Base-by-base conservation (phyloP, 768 basidiomycete species). In the Collybiopsis confluens region DNA sequence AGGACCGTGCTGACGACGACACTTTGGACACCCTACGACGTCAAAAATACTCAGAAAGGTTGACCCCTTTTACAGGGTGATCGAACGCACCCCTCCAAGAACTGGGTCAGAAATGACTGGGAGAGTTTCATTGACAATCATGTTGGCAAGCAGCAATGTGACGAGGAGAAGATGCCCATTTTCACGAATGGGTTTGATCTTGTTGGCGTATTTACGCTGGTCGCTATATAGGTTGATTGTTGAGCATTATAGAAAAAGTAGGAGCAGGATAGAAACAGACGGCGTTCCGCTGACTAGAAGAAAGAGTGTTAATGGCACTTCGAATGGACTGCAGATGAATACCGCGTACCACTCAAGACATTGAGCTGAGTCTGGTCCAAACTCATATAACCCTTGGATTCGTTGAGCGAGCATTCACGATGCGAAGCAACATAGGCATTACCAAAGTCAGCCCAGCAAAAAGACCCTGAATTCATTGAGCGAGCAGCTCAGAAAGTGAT, bases 361-460 rank as follows among this genome's bases (percentile, higher is more conserved):
- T 88, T 86, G 41, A 96, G 79, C 75, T 94, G 92, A 37, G 93
- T 95, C 68, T 90, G 90, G 70, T 96, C 92, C 66, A 95, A 77
- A 62, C 86, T 90, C 89, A 95, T 93, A 68, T 92, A 94, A 30
- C 92, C 92, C 92, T 35, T 48, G 4, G 37, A 13, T 2, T 44
- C 4, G 23, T 18, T 54, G 24, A 36, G 30, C 13, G 15, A n/a
- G 36, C 1, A 8, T n/a, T n/a, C n/a, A n/a, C n/a, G n/a, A n/a
- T n/a, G n/a, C n/a, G n/a, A n/a, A n/a, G n/a, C n/a, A n/a, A 36
- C 35, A 16, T 8, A 36, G 35, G 16, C 35, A 8, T 36, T 36
- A 36, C 45, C 47, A 15, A 95, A 55, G 93, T 95, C 59, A 94
- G 75, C 68, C 93, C 90, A 77, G 92, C 92, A 80, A 94, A 93